Evolutionary conservation across 1,284 basidiomycete species (phyloP), one percentile per base, ranked within the genome.

Genomic region (Naganishia liquefaciens): DNA sequence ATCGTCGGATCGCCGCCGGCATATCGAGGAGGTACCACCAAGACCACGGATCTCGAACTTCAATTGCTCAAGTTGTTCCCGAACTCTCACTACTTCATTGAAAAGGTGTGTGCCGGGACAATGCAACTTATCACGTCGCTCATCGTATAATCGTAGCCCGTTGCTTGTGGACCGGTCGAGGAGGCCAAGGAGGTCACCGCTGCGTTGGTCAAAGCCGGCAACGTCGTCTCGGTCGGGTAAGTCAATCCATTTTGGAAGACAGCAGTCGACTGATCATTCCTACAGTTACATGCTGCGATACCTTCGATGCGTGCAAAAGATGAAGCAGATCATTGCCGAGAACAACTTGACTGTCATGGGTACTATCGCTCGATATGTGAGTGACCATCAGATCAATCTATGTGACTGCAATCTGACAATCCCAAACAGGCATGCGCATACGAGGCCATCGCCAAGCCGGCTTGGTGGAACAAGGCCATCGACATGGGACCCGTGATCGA

Each of bases 321-420:
- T 99, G 92, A 97, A 98, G 81, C 85, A 89, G 69, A 94, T 98
- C 77, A 90, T 98, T 75, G 84, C 92, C 74, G 93, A 95, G 69
- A 96, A 97, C 79, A 86, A 93, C 75, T 84, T 98, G 67, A 90
- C 89, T n/a, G 93, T 99, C 65, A 98, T 99, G 94, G 86, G 90
- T 58, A 97, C 94, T 62, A 88, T 94, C 71, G 94, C 93, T 10
- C 89, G 94, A 69, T 98, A 98, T 80, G 91, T 93, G 43, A 49
- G 65, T 61, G n/a, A 4, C 30, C n/a, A 15, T 15, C 25, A 9
- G 49, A 15, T n/a, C 27, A 33, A 25, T 13, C 21, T 9, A n/a
- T n/a, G n/a, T n/a, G n/a, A n/a, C n/a, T n/a, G n/a, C n/a, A n/a
- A n/a, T 44, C 11, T 27, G 21, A 17, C 33, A 13, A 3, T 42